Evolutionary conservation across 345 rosid species (phyloP).

Genomic region (Atalantia buxifolia): DNA sequence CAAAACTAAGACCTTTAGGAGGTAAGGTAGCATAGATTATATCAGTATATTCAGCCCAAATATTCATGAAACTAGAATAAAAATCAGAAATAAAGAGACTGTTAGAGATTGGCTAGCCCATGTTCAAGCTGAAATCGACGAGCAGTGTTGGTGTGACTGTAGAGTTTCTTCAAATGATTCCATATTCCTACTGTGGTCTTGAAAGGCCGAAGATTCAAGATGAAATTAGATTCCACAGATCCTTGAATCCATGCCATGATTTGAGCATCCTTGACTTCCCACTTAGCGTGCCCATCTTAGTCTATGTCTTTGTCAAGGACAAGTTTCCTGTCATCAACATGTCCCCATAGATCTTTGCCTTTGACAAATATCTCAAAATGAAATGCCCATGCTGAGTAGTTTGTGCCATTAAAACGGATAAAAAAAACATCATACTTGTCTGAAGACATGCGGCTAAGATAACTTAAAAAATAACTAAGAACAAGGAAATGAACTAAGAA

Average conservation of each 20-base stretch:
- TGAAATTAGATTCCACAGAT: neutral
- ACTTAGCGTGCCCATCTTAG: neutral
- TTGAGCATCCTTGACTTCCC: neutral
- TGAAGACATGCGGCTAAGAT: neutral
- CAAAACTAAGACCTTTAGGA: neutral
- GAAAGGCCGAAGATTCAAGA: neutral
- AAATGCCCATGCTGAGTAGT: neutral
- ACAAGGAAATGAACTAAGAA: too few relatives aligned
- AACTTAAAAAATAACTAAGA: too few relatives aligned
- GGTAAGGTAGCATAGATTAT: neutral
- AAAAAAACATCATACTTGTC: neutral
- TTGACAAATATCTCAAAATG: neutral
- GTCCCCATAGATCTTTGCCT: neutral
- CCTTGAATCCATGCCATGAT: neutral
- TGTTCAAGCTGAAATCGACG: slow-evolving; percentile 4
- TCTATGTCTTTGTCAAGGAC: too few relatives aligned
- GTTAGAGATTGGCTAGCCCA: neutral
- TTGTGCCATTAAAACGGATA: neutral
- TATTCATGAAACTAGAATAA: neutral
- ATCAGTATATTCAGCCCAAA: neutral
- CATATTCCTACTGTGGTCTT: neutral
- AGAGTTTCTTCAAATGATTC: neutral
- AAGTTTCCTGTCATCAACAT: neutral
- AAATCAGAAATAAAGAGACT: neutral
- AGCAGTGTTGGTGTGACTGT: slow-evolving; percentile 1